phyloP scores from a whole-genome alignment of 2,329 filamentous ascomycete species.

The Lachnellula cervina region DNA sequence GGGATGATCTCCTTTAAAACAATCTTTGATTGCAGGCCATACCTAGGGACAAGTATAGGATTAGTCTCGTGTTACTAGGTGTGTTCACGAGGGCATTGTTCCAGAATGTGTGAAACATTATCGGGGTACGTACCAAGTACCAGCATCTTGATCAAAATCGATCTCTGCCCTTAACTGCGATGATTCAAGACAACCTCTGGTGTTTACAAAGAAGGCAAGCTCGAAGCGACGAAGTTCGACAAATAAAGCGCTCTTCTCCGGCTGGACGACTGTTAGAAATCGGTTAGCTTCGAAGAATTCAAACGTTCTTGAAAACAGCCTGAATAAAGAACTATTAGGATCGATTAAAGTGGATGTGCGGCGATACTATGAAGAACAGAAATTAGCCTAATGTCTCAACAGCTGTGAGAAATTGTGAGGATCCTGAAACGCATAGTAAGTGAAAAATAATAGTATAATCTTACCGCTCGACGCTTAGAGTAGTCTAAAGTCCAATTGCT shows the following conservation, averaged over 20 bases:
- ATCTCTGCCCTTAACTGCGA: conserved; percentile 47
- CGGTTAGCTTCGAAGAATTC: conserved; percentile 42
- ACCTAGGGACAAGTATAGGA: background rate
- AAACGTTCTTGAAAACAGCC: conserved; percentile 42
- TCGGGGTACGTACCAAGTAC: conserved; percentile 48
- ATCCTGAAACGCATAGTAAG: conserved; percentile 37
- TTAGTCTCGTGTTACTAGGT: too few relatives aligned
- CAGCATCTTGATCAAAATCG: conserved; percentile 53
- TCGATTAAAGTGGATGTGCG: conserved; percentile 41
- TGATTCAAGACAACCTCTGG: conserved; percentile 39
- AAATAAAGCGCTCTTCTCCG: conserved; percentile 28
- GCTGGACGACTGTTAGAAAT: conserved; percentile 45
- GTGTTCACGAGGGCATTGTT: too few relatives aligned
- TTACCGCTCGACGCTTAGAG: conserved; percentile 20
- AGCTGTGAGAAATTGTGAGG: conserved; percentile 28
- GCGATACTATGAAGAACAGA: conserved; percentile 9
- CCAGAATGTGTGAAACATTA: background rate
- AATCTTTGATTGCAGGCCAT: conserved; percentile 49
- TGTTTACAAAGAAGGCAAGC: conserved; percentile 49
- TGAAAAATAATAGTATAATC: too few relatives aligned
- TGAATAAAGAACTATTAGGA: conserved; percentile 39
- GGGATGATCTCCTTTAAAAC: conserved; percentile 43
- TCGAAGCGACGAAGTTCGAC: conserved; percentile 51
- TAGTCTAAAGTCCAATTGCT: conserved; percentile 40
- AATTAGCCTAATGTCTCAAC: too few relatives aligned